Conservation (phyloP, 768 basidiomycete genomes). For the Naganishia antarctica region DNA sequence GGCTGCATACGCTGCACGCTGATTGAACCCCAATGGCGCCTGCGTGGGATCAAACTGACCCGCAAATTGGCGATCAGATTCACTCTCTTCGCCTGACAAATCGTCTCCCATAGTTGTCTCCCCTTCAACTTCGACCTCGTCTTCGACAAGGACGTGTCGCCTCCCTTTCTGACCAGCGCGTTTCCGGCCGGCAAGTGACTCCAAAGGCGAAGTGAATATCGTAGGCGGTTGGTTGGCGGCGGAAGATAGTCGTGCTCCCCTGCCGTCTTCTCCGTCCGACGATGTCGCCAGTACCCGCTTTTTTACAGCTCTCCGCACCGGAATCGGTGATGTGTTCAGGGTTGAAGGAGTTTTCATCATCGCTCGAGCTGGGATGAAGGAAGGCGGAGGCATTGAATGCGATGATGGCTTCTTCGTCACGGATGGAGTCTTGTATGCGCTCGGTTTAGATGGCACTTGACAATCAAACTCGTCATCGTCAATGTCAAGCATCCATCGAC, state of each 20-base stretch:
- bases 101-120: conserved; percentile 31
- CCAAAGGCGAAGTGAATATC: not conserved
- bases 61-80: conserved; percentile 45
- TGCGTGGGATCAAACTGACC: conserved; percentile 49
- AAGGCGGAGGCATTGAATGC: not conserved
- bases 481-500: conserved; percentile 32
- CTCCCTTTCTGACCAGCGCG: conserved; percentile 17
- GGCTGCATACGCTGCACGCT: conserved; percentile 43
- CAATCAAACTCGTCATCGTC: conserved; percentile 30
- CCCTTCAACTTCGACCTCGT: conserved; percentile 40
- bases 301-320: not conserved
- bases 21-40: conserved; percentile 49
- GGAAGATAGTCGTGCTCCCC: not conserved
- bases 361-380: not conserved
- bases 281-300: conserved; percentile 8
- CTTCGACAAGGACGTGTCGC: conserved; percentile 32
- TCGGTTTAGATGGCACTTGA: conserved; percentile 20
- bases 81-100: conserved; percentile 30
- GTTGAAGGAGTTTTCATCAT: conserved; percentile 7
- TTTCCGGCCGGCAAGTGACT: not conserved
- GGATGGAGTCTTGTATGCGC: conserved; percentile 10
- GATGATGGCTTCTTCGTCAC: not conserved
- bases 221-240: too few relatives aligned
- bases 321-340: conserved; percentile 4
- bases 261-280: conserved; percentile 14